Evolutionary conservation across 768 basidiomycete species (phyloP), one percentile per base, ranked within the genome.

Genomic region (Cystobasidium tubakii): DNA sequence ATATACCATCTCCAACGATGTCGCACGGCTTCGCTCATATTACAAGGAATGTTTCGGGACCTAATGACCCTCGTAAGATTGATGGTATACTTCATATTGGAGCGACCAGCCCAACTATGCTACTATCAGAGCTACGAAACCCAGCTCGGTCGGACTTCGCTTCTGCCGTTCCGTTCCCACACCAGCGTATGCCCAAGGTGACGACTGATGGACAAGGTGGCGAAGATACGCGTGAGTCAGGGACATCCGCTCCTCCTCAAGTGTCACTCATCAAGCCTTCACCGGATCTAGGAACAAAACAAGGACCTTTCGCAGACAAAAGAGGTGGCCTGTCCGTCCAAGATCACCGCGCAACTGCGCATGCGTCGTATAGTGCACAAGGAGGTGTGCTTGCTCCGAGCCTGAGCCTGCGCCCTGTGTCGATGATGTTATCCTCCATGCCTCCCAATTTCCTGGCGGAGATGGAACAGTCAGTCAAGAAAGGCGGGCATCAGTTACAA

Each of bases 401-500:
- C 39, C 36, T 71, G 13, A 71, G 69, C 55, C 31, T 71, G 50
- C 27, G 69, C n/a, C 69, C 69, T 6, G 69, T 71, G 34, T 71
- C 69, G 13, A 71, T 71, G 69, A 71, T 71, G 69, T 13, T 71
- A 1, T 57, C 69, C 15, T 55, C 50, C 23, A 71, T 71, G 69
- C 69, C 69, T 12, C 69, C 25, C 2, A 34, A 29, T 53, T 71
- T 71, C 36, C 54, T 71, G 12, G 69, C 69, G 19, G 44, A 71
- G 27, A 29, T 71, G 23, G 21, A 36, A 15, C 33, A 71, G 31
- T 10, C 69, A 31, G 42, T 34, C 69, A 71, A 60, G 53, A 36
- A 55, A n/a, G 33, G 55, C 2, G n/a, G 7, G 12, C 31, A 46
- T 27, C 21, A n/a, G n/a, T n/a, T 42, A 29, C 15, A 67, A 25